phyloP scores from a whole-genome alignment of 2,329 filamentous ascomycete species.

The Botrytis paeoniae region DNA sequence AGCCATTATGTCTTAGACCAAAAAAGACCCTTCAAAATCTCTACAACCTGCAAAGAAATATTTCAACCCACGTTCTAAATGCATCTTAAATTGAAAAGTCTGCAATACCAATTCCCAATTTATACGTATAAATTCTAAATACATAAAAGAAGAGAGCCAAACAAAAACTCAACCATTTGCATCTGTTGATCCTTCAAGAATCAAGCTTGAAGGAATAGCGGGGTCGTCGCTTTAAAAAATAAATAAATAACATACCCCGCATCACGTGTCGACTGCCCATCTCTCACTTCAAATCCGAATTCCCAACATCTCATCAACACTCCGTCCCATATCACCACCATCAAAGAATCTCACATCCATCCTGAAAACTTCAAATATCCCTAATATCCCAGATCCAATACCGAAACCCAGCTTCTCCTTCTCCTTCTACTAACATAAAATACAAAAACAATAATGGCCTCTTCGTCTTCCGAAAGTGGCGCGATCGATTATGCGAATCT shows the following conservation, averaged over 20 bases:
- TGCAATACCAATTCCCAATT: not conserved
- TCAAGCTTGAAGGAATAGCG: not conserved
- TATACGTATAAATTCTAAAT: not conserved
- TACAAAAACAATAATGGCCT: not conserved
- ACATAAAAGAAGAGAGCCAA: not conserved
- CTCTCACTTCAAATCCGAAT: not conserved
- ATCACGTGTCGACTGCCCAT: not conserved
- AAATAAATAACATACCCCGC: not conserved
- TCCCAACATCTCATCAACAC: not conserved
- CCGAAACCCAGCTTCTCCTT: too few species aligned
- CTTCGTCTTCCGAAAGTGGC: not conserved
- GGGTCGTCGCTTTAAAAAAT: not conserved
- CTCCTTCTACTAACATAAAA: not conserved
- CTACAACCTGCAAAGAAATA: not conserved
- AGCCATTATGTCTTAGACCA: not conserved
- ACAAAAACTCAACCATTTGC: not conserved
- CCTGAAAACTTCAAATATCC: rapidly evolving
- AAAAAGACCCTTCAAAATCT: not conserved
- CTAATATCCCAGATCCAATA: not conserved
- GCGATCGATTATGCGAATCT: conserved; percentile 27
- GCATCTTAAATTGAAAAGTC: not conserved
- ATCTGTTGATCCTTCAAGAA: not conserved
- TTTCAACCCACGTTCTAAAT: not conserved
- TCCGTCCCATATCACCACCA: not conserved
- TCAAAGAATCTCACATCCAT: too few species aligned